These are phyloP conservation scores for Spencermartinsiella ligniputridi DNA, from an alignment of 1,139 yeast species.

Conservation along the genomic window DNA sequence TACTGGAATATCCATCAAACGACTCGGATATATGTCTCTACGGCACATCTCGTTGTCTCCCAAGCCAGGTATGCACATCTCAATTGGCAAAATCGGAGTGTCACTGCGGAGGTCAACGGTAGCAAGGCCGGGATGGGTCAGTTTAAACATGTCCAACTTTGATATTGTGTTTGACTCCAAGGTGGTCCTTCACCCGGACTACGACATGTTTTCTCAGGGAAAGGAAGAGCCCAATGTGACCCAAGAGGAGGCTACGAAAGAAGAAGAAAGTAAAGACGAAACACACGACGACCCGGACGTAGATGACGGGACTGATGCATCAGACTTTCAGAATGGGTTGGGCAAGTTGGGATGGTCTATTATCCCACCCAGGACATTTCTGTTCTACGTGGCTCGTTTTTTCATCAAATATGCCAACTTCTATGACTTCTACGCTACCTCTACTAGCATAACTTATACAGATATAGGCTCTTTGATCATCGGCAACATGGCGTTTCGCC, in stretches of 20 bases:
- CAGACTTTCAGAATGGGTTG: constrained; percentile 1
- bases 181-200: constrained; percentile 23
- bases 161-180: constrained; percentile 31
- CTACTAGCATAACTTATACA: constrained; percentile 25
- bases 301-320: constrained; percentile 9
- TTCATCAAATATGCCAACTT: constrained; percentile 26
- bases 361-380: constrained; percentile 23
- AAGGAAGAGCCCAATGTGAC: not conserved
- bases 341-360: constrained; percentile 19
- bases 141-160: constrained; percentile 27
- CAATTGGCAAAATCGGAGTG: constrained; percentile 35
- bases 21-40: constrained; percentile 39
- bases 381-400: constrained; percentile 25
- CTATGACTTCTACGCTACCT: constrained; percentile 26
- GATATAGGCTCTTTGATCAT: constrained; percentile 27
- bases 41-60: constrained; percentile 35
- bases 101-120: constrained; percentile 39
- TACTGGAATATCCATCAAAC: constrained; percentile 40
- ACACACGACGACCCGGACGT: constrained; percentile 11
- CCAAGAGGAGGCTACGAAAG: constrained; percentile 1
- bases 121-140: constrained; percentile 38
- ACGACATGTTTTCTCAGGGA: constrained; percentile 7
- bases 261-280: constrained; percentile 10
- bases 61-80: constrained; percentile 32
- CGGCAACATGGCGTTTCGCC: constrained; percentile 27